Evolutionary conservation across 2,329 filamentous ascomycete genomes (phyloP).

Genomic region (Ophiostoma sp.): DNA sequence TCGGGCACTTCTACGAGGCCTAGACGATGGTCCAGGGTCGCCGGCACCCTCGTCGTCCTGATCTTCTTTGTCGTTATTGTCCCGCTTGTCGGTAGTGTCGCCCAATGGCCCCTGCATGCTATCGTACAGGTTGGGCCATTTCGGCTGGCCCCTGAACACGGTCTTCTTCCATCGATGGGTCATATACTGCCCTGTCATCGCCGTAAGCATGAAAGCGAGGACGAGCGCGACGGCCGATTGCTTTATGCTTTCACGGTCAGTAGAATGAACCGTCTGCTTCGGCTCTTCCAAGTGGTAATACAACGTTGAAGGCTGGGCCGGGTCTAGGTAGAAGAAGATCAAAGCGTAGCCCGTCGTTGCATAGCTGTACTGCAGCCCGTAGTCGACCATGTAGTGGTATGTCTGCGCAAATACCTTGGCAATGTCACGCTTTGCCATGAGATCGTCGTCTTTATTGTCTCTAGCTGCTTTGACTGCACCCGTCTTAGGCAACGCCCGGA

Average conservation of each 20-base stretch:
- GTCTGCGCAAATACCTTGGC: constrained; percentile 18
- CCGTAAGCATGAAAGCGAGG: background rate
- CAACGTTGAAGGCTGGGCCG: constrained; percentile 8
- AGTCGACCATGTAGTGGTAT: constrained; percentile 24
- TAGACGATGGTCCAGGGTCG: too few relatives aligned
- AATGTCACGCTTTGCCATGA: constrained; percentile 13
- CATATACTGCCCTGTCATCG: background rate
- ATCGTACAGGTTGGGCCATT: background rate
- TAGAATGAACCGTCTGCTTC: background rate
- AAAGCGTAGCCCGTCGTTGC: constrained; percentile 15
- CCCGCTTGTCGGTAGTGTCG: too few relatives aligned
- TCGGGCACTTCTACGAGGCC: too few relatives aligned
- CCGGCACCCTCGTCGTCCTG: too few relatives aligned
- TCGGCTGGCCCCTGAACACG: background rate
- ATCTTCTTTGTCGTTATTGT: background rate
- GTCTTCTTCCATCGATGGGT: background rate
- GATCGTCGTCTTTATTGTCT: background rate
- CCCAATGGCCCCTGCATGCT: too few relatives aligned
- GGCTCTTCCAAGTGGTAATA: constrained; percentile 23
- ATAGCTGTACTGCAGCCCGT: constrained; percentile 23
- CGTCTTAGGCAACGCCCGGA: background rate
- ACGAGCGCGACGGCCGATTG: background rate
- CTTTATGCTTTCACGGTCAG: background rate
- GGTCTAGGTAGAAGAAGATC: constrained; percentile 20
- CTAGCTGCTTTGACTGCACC: too few relatives aligned